Evolutionary conservation across 2,329 filamentous ascomycete species (phyloP).

Genomic region (Epicoccum nigrum): DNA sequence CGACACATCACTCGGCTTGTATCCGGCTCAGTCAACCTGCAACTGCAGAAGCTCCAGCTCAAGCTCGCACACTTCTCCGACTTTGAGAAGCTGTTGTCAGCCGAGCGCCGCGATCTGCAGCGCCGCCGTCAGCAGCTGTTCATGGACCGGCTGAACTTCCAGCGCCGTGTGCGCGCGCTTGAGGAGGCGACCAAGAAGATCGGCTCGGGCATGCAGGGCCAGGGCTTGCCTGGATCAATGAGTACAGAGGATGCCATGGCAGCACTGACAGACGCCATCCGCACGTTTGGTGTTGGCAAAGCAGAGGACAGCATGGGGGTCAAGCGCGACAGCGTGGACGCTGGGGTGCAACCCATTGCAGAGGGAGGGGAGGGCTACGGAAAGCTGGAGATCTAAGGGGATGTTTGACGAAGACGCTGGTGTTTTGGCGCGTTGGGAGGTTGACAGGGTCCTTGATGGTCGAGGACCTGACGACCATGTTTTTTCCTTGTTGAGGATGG

Average conservation of each 20-base stretch:
- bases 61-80: conserved; percentile 97
- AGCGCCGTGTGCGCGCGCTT: conserved; percentile 81
- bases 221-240: conserved; percentile 40
- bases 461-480: conserved; percentile 5
- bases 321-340: conserved; percentile 37
- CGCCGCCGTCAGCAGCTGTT: conserved; percentile 91
- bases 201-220: conserved; percentile 33
- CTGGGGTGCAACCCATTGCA: conserved; percentile 34
- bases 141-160: conserved; percentile 87
- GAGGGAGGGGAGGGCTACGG: conserved; percentile 44
- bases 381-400: conserved; percentile 42
- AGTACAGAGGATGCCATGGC: conserved; percentile 42
- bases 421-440: conserved; percentile 15
- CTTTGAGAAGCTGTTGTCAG: conserved; percentile 89
- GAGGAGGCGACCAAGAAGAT: conserved; percentile 72
- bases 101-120: conserved; percentile 91
- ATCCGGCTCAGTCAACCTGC: conserved; percentile 88
- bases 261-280: conserved; percentile 44
- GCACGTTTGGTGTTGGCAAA: conserved; percentile 45
- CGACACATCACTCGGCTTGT: conserved; percentile 95
- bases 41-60: conserved; percentile 92
- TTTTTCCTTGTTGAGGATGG: conserved; percentile 5
- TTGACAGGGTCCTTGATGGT: conserved; percentile 5
- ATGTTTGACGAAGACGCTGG: neutral
- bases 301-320: conserved; percentile 45